Evolutionary conservation across 495 filamentous ascomycete species (phyloP).

Genomic region (Darksidea phi): DNA sequence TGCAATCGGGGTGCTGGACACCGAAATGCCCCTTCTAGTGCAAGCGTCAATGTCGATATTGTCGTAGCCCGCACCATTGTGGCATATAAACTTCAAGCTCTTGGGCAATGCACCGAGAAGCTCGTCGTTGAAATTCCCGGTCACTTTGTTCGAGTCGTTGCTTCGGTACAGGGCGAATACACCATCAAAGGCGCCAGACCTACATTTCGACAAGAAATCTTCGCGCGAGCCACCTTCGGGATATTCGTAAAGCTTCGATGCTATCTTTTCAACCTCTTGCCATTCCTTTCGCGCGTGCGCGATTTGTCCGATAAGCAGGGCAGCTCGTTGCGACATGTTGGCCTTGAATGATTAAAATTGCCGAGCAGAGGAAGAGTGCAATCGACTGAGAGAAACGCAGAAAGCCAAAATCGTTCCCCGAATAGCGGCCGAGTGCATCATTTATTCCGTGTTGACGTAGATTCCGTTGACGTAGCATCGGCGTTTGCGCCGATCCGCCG

Average conservation of each 20-base stretch:
- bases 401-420: too few relatives aligned
- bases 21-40: constrained; percentile 37
- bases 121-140: constrained; percentile 42
- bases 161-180: constrained; percentile 43
- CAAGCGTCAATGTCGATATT: constrained; percentile 43
- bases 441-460: too few relatives aligned
- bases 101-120: constrained; percentile 38
- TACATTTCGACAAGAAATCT: constrained; percentile 40
- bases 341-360: neutral
- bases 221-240: constrained; percentile 34
- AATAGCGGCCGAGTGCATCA: too few relatives aligned
- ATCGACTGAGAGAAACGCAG: neutral
- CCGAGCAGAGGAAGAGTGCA: neutral
- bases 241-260: constrained; percentile 38
- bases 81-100: constrained; percentile 39
- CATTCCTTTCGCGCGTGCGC: constrained; percentile 40
- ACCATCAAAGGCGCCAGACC: constrained; percentile 37
- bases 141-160: constrained; percentile 41
- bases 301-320: constrained; percentile 41
- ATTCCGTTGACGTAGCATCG: neutral
- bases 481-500: neutral
- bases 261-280: constrained; percentile 33
- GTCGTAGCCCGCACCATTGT: constrained; percentile 46
- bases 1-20: constrained; percentile 41
- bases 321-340: constrained; percentile 28